Evolutionary conservation across 306 rosid genomes (phyloP).

Genomic region (Potentilla sterilis): DNA sequence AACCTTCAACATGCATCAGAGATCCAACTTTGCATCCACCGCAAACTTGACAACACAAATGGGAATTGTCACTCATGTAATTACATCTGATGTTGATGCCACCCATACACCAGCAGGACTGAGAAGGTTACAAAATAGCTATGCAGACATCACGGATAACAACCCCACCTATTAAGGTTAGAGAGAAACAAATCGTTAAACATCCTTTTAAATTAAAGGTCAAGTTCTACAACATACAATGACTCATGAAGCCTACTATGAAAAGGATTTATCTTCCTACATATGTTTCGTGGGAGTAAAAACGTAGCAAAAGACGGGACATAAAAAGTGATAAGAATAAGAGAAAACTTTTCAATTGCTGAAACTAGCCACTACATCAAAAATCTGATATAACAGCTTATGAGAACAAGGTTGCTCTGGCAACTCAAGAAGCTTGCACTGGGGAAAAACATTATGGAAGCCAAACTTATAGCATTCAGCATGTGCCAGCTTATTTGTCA

Average conservation of each 20-base stretch:
- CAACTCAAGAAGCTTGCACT: not conserved
- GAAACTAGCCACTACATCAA: not conserved
- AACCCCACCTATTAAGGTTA: not conserved
- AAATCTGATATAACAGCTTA: not conserved
- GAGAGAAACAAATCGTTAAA: not conserved
- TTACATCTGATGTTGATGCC: constrained; percentile 10
- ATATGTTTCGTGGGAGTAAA: not conserved
- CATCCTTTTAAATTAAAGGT: not conserved
- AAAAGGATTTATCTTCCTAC: not conserved
- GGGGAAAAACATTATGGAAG: not conserved
- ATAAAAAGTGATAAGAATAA: not conserved
- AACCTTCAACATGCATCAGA: constrained; percentile 10
- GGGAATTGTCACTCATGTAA: constrained; percentile 5
- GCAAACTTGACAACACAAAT: constrained; percentile 20
- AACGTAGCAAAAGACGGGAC: not conserved
- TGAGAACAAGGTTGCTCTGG: not conserved
- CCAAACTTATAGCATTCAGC: not conserved
- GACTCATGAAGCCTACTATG: not conserved
- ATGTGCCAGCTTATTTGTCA: not conserved
- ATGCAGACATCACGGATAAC: not conserved
- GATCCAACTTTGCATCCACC: constrained; percentile 11
- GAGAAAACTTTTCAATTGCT: not conserved
- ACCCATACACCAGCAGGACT: constrained; percentile 18
- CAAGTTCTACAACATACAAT: not conserved
- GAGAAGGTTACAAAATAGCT: not conserved